phyloP scores from a whole-genome alignment of 306 rosid genomes.

The Adenanthera pavonina region DNA sequence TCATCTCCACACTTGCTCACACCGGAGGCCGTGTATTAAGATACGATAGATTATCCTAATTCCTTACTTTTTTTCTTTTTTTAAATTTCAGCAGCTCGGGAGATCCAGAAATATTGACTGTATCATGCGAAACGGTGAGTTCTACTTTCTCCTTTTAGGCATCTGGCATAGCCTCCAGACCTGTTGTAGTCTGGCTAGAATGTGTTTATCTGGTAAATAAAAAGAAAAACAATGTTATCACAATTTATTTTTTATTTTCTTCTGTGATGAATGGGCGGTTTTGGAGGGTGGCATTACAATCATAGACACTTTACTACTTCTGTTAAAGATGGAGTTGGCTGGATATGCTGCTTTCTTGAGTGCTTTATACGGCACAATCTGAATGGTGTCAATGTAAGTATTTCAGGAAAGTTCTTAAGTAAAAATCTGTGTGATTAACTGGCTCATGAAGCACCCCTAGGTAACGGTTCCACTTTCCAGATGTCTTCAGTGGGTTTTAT shows the following conservation, averaged over 20 bases:
- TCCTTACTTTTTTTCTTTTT: not conserved
- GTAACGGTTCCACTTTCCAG: not conserved
- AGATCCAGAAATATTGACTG: not conserved
- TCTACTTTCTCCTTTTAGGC: not conserved
- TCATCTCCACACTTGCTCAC: not conserved
- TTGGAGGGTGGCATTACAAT: constrained; percentile 2
- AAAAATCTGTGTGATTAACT: constrained; percentile 27
- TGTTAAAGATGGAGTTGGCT: not conserved
- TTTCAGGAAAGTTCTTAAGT: not conserved
- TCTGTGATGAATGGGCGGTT: not conserved
- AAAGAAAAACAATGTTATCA: not conserved
- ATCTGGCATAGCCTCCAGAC: not conserved
- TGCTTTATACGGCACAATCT: not conserved
- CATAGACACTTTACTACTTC: not conserved
- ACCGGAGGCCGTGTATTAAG: not conserved
- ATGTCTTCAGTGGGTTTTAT: constrained; percentile 22
- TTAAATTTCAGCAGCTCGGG: not conserved
- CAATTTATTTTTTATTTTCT: not conserved
- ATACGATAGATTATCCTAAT: not conserved
- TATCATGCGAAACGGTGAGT: constrained; percentile 4
- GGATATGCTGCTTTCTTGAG: constrained; percentile 6
- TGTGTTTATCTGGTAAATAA: not conserved
- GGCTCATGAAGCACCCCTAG: constrained; percentile 33
- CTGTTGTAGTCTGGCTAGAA: not conserved
- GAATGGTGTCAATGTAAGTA: constrained; percentile 16